These are phyloP conservation scores for Purshia tridentata DNA, from an alignment of 306 rosid genomes.

Conservation along the genomic window DNA sequence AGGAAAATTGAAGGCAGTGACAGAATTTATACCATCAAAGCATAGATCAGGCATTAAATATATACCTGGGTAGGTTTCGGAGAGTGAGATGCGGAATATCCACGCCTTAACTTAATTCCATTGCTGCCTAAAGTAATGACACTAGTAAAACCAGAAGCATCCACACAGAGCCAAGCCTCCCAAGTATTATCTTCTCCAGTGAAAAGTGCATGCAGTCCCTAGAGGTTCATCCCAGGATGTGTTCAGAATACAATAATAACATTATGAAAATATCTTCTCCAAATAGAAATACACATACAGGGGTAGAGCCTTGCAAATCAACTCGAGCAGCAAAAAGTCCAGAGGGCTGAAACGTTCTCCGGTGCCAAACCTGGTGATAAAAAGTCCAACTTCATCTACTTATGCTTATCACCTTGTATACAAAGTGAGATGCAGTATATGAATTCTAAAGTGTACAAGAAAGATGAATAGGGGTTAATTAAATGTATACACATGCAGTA, in stretches of 20 bases:
- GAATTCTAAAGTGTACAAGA: background rate
- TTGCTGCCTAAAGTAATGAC: constrained; percentile 57
- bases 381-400: constrained; percentile 11
- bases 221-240: constrained; percentile 35
- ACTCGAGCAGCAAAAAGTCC: constrained; percentile 99
- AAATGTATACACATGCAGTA: background rate
- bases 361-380: constrained; percentile 81
- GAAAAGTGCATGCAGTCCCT: constrained; percentile 96
- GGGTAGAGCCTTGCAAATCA: constrained; percentile 83
- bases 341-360: constrained; percentile 93
- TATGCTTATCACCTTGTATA: background rate
- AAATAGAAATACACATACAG: constrained; percentile 50
- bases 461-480: background rate
- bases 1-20: background rate
- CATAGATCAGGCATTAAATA: constrained; percentile 9
- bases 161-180: constrained; percentile 96
- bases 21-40: constrained; percentile 4
- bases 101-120: constrained; percentile 90
- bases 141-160: constrained; percentile 82
- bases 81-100: constrained; percentile 79
- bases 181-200: constrained; percentile 90
- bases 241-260: constrained; percentile 23
- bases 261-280: constrained; percentile 12
- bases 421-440: background rate
- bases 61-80: constrained; percentile 81